Evolutionary conservation across 1,139 yeast species (phyloP).

Genomic region (Saccharomyces hybrid): DNA sequence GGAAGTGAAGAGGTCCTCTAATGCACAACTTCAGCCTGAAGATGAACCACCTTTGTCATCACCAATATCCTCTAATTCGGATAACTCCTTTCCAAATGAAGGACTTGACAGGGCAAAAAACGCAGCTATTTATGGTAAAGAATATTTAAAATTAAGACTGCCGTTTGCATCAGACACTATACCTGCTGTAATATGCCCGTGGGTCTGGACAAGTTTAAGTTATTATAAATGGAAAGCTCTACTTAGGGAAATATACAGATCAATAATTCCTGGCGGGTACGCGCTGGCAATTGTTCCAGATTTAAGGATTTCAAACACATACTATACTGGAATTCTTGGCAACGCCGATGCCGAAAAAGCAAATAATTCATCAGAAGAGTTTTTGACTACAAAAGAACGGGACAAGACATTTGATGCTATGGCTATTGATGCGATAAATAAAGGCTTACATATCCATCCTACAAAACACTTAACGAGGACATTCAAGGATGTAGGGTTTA

Average conservation of each 20-base stretch:
- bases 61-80: conserved; percentile 7
- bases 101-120: conserved; percentile 9
- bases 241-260: conserved; percentile 23
- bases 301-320: conserved; percentile 20
- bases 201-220: conserved; percentile 24
- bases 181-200: conserved; percentile 26
- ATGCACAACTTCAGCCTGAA: conserved; percentile 1
- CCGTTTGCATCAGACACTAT: conserved; percentile 24
- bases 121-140: conserved; percentile 15
- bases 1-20: conserved; percentile 2
- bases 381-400: conserved; percentile 21
- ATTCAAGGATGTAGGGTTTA: conserved; percentile 26
- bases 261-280: conserved; percentile 27
- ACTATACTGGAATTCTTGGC: conserved; percentile 8
- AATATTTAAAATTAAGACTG: conserved; percentile 18
- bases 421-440: conserved; percentile 22
- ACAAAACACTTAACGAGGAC: conserved; percentile 22
- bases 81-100: conserved; percentile 3
- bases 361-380: conserved; percentile 1
- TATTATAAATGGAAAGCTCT: conserved; percentile 25
- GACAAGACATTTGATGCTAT: conserved; percentile 21
- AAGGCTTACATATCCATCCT: conserved; percentile 25
- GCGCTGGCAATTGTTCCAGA: conserved; percentile 21
- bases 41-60: neutral
- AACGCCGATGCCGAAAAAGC: conserved; percentile 1